Conservation (phyloP, 805 yeast genomes). For the Debaryomyces castellii region DNA sequence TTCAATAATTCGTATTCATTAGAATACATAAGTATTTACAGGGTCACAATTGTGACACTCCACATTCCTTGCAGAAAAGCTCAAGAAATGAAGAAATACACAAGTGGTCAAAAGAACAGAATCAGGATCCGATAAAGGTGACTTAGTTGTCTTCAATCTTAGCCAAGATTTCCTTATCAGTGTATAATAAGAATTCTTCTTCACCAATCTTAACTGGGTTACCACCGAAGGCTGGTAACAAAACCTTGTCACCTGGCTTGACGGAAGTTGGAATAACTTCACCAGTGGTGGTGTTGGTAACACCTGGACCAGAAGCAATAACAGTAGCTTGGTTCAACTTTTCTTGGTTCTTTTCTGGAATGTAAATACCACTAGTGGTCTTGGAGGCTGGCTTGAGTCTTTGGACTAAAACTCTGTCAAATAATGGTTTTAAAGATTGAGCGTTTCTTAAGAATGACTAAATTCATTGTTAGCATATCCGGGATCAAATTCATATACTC, state of each 20-base stretch:
- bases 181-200: constrained; percentile 78
- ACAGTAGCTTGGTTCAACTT: constrained; percentile 92
- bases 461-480: background rate
- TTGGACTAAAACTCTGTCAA: constrained; percentile 96
- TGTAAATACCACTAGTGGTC: constrained; percentile 89
- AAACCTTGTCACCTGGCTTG: constrained; percentile 86
- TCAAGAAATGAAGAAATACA: background rate
- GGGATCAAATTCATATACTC: background rate
- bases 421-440: constrained; percentile 84
- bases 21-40: constrained; percentile 1
- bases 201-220: constrained; percentile 83
- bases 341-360: constrained; percentile 95
- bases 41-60: background rate
- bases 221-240: constrained; percentile 95
- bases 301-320: constrained; percentile 94
- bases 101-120: background rate
- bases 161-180: constrained; percentile 94
- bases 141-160: constrained; percentile 55
- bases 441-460: constrained; percentile 72
- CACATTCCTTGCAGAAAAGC: background rate
- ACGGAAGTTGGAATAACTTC: constrained; percentile 71
- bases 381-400: constrained; percentile 87
- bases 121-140: background rate
- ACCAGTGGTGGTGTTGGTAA: constrained; percentile 68
- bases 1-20: background rate